phyloP scores from a whole-genome alignment of 148 eudicot genomes.

The Persicaria maculosa region DNA sequence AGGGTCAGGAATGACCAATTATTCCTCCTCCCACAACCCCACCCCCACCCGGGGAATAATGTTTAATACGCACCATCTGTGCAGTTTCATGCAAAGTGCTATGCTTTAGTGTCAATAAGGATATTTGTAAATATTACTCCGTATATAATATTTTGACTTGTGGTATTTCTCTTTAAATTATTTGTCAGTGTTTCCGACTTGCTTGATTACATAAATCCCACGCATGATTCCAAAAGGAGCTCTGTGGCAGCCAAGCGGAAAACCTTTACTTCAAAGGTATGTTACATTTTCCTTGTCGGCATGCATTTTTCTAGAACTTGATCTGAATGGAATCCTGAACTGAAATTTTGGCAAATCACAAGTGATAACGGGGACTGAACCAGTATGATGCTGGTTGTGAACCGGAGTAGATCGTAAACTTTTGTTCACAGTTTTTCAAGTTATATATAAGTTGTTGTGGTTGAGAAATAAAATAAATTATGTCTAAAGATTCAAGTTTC shows the following conservation, averaged over 20 bases:
- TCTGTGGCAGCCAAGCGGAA: conserved; percentile 60
- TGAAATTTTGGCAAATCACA: too few species aligned
- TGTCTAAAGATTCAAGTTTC: not conserved
- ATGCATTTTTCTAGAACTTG: not conserved
- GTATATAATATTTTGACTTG: conserved; percentile 10
- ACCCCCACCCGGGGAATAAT: too few species aligned
- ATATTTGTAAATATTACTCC: not conserved
- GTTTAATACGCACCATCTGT: too few species aligned
- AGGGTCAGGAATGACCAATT: too few species aligned
- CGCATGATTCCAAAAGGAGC: conserved; percentile 66
- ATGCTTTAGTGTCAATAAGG: not conserved
- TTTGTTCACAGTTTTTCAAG: too few species aligned
- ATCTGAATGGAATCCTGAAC: not conserved
- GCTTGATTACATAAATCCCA: conserved; percentile 97
- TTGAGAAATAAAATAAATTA: not conserved
- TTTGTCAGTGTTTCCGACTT: conserved; percentile 91
- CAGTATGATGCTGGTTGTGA: not conserved
- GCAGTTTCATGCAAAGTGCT: not conserved
- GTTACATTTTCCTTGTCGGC: not conserved
- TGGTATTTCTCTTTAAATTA: conserved; percentile 10
- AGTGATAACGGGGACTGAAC: not conserved
- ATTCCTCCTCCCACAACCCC: too few species aligned
- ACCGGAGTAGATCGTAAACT: not conserved
- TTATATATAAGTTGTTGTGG: not conserved
- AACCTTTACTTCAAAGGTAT: conserved; percentile 62